Base-by-base conservation (phyloP, 495 filamentous ascomycete species). In the Lineolata rhizophorae region DNA sequence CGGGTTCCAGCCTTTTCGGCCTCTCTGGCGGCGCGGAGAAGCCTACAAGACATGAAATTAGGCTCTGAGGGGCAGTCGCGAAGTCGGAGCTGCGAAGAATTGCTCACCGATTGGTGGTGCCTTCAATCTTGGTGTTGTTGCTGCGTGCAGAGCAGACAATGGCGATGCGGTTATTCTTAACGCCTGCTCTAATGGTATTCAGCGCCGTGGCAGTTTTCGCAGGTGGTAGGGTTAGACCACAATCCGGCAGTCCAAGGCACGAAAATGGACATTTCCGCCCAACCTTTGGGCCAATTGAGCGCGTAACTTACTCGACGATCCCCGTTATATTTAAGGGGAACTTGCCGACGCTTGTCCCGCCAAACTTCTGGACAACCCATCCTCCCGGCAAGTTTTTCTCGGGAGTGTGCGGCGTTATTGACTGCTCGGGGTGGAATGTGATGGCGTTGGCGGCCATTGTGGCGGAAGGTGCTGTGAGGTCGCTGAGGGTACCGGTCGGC, bases 81-180 rank as follows among this genome's bases (percentile, higher is more conserved):
- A n/a, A n/a, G n/a, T n/a, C n/a, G n/a, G n/a, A n/a, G n/a, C n/a
- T n/a, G n/a, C n/a, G n/a, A n/a, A n/a, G n/a, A n/a, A n/a, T n/a
- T n/a, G n/a, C 76, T 68, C 58, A 90, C 80, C 81, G 69, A 58
- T 87, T 95, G 27, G 87, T 95, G 28, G 87, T 94, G 31, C 84
- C 84, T 35, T 85, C 79, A 18, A 65, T 66, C 52, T 95, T 95
- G 43, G 79, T 85, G 35, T 73, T 76, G 34, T 76, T 84, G 50
- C 81, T 92, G 48, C 83, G 56, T 14, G 87, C 87, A 26, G 87
- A 97, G 46, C 87, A 94, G 17, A 95, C 81, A 25, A 94, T 72
- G 21, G 76, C 84, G 35, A 92, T 68, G 46, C 65, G 70, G 37
- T 78, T 64, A 20, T 67, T 56, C 18, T 54, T 51, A 27, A 87